Evolutionary conservation across 495 filamentous ascomycete genomes (phyloP).

Genomic region (Elasticomyces elasticus): DNA sequence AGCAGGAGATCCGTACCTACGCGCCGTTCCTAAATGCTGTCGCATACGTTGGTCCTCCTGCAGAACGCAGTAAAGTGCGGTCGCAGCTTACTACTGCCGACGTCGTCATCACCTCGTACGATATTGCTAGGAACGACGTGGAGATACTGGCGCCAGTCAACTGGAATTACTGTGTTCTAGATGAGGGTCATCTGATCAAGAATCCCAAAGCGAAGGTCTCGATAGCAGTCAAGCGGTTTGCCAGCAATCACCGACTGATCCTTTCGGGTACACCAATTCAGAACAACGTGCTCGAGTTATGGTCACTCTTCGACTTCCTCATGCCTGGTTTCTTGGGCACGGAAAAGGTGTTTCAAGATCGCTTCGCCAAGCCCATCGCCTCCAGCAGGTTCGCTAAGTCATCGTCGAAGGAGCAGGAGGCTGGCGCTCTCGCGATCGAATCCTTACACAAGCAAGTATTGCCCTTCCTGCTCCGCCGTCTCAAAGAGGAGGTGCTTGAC

Average conservation of each 20-base stretch:
- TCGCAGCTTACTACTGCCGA: constrained; percentile 63
- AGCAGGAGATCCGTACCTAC: constrained; percentile 90
- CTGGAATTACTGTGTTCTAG: constrained; percentile 96
- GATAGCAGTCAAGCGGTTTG: constrained; percentile 74
- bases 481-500: constrained; percentile 96
- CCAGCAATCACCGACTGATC: constrained; percentile 89
- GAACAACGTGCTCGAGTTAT: constrained; percentile 96
- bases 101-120: constrained; percentile 93
- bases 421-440: constrained; percentile 89
- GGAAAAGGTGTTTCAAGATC: constrained; percentile 94
- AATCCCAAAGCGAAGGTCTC: constrained; percentile 93
- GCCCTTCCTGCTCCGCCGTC: constrained; percentile 87
- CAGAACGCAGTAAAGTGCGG: constrained; percentile 61
- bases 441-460: constrained; percentile 95
- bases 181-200: constrained; percentile 97
- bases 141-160: constrained; percentile 70
- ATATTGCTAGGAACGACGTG: constrained; percentile 89
- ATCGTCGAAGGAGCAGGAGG: constrained; percentile 96
- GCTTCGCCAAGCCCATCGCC: constrained; percentile 95
- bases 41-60: constrained; percentile 80
- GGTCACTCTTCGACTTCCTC: constrained; percentile 97
- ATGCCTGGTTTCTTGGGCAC: constrained; percentile 99
- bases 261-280: constrained; percentile 96
- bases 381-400: constrained; percentile 91
- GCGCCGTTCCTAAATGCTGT: constrained; percentile 85